Percentiles rank a stretch among this genome's conserved stretches.
phyloP scores from a whole-genome alignment of 2,329 filamentous ascomycete genomes.

The Teratosphaeria pseudoeucalypti region DNA sequence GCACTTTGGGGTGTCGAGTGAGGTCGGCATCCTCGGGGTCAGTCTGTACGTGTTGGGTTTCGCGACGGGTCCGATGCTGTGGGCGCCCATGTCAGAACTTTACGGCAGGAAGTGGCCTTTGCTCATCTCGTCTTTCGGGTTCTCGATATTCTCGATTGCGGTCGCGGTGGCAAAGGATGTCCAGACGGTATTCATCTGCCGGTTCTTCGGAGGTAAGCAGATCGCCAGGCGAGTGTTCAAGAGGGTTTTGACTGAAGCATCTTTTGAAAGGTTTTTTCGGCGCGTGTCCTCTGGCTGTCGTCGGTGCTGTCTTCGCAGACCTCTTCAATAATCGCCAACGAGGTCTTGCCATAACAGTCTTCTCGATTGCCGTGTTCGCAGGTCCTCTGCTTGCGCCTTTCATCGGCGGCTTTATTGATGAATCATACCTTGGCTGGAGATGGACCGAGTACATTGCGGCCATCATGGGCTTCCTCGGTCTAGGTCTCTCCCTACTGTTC shows the following conservation, averaged over 20 bases:
- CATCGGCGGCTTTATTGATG: slow-evolving; percentile 28
- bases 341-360: slow-evolving; percentile 29
- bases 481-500: slow-evolving; percentile 22
- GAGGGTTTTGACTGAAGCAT: not conserved
- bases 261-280: slow-evolving; percentile 32
- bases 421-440: slow-evolving; percentile 34
- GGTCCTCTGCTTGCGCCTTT: slow-evolving; percentile 34
- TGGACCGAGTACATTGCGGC: slow-evolving; percentile 37
- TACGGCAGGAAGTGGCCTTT: slow-evolving; percentile 36
- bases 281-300: slow-evolving; percentile 34
- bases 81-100: slow-evolving; percentile 36
- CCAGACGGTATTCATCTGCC: slow-evolving; percentile 28
- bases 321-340: slow-evolving; percentile 30
- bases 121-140: slow-evolving; percentile 32
- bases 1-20: slow-evolving; percentile 32
- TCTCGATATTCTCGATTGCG: slow-evolving; percentile 38
- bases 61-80: slow-evolving; percentile 29
- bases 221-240: not conserved
- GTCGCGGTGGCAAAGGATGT: slow-evolving; percentile 32
- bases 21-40: slow-evolving; percentile 36
- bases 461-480: slow-evolving; percentile 29
- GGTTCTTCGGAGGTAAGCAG: slow-evolving; percentile 26
- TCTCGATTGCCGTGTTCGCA: slow-evolving; percentile 28
- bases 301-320: slow-evolving; percentile 35
- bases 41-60: slow-evolving; percentile 35